These are phyloP conservation scores for Thermomucor indicae-seudaticae DNA, from an alignment of 371 early-diverging fungal genomes.

Conservation along the genomic window DNA sequence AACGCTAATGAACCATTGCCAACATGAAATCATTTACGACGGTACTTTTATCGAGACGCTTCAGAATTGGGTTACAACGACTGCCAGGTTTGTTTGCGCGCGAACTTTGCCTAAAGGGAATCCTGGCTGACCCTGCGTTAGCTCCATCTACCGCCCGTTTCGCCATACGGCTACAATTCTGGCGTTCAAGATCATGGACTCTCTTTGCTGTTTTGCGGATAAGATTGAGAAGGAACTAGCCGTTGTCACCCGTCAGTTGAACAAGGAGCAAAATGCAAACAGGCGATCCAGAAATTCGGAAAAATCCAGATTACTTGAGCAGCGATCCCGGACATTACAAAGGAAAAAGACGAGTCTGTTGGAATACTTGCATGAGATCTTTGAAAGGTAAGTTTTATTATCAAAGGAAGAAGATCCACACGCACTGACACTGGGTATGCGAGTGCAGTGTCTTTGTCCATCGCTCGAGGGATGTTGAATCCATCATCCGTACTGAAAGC, in stretches of 20 bases:
- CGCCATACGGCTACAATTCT: conserved; percentile 83
- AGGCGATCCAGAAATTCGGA: conserved; percentile 9
- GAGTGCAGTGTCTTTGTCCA: conserved; percentile 73
- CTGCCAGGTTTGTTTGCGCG: conserved; percentile 35
- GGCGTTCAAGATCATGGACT: conserved; percentile 52
- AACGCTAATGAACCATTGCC: conserved; percentile 55
- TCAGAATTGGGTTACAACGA: conserved; percentile 51
- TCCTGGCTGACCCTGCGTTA: no score
- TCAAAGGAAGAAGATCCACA: no score
- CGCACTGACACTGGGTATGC: background rate
- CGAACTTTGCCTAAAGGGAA: background rate
- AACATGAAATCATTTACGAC: conserved; percentile 58
- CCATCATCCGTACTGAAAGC: conserved; percentile 82
- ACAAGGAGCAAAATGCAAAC: conserved; percentile 22
- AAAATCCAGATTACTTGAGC: conserved; percentile 14
- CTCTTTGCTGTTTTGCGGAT: conserved; percentile 62
- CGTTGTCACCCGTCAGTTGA: conserved; percentile 62
- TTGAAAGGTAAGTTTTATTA: conserved; percentile 46
- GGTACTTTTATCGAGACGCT: conserved; percentile 52
- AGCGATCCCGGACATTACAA: conserved; percentile 10
- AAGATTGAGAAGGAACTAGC: conserved; percentile 51
- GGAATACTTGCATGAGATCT: conserved; percentile 55
- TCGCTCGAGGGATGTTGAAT: conserved; percentile 86
- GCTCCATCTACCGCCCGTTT: conserved; percentile 82
- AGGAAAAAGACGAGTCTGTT: conserved; percentile 30